Base-by-base conservation (phyloP, 257 asterid genomes). In the Solanum etuberosum region DNA sequence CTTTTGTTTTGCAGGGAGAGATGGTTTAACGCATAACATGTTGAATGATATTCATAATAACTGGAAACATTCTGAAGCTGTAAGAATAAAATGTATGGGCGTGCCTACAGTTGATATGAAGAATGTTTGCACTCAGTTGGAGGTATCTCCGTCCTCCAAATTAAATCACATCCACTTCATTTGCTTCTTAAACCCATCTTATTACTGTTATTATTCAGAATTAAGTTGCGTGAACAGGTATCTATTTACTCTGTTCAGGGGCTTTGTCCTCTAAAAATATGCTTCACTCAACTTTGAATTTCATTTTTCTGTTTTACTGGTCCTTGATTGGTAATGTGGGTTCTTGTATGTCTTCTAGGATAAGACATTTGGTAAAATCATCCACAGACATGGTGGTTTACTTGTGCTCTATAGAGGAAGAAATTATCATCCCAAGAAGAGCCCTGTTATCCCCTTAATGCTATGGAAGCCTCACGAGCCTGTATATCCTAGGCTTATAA, bases 391-490 rank as follows among this genome's bases (percentile, higher is more conserved):
- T 20, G 98, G 99, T 57, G 98, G 96, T 51, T 83, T 88, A 80
- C 90, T 92, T 59, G 89, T 92, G 35, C 93, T 97, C 65, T 97
- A 94, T 88, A 92, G 99, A 89, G 99, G 98, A 73, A 88, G 99
- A 91, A 61, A 94, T 87, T 97, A 97, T 88, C 87, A 89, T 86
- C 89, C 93, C 15, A 93, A 91, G 91, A 87, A 88, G 87, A 92
- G 93, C 86, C 97, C 98, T 18, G 90, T 89, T 84, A 88, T 97
- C 90, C 99, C 99, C 12, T 80, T 93, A 78, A 97, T 95, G 99
- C 86, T 95, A 85, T 97, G 99, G 99, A 97, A 95, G 91, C 99
- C 99, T 77, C 98, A 91, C 32, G 99, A 95, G 87, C 99, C 99
- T 2, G 96, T 97, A 20, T 97, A 97, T 90, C 99, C 99, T 14